Percentiles rank a stretch among this genome's conserved stretches.
These are phyloP conservation scores for Alloascoidea africana DNA, from an alignment of 805 yeast species.

Conservation along the genomic window DNA sequence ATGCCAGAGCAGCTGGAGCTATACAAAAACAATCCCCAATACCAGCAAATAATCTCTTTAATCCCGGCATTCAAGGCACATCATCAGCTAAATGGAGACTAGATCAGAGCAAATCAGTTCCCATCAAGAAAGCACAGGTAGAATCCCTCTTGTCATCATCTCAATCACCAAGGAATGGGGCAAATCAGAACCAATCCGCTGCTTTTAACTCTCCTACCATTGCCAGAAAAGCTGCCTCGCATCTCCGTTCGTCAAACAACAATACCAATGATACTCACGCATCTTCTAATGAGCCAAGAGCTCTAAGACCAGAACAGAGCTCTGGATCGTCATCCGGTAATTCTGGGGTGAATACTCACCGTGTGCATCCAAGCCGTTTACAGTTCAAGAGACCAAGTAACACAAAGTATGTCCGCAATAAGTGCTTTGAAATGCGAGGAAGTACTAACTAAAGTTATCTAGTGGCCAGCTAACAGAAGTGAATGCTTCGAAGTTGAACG, in stretches of 20 bases:
- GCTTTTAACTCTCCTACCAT: not conserved
- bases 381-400: not conserved
- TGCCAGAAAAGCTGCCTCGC: not conserved
- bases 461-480: not conserved
- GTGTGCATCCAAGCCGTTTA: constrained; percentile 1
- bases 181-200: not conserved
- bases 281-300: not conserved
- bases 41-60: too few relatives aligned
- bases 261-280: not conserved
- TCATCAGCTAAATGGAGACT: not conserved
- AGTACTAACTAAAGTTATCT: too few relatives aligned
- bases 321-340: not conserved
- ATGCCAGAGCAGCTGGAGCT: too few relatives aligned
- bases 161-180: not conserved
- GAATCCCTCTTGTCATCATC: not conserved
- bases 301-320: not conserved
- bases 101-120: not conserved
- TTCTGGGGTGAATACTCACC: not conserved
- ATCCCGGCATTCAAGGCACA: too few relatives aligned
- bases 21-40: too few relatives aligned
- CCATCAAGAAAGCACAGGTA: not conserved
- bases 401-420: too few relatives aligned
- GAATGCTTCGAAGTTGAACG: not conserved
- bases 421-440: too few relatives aligned
- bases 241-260: not conserved